These are phyloP conservation scores for Monosporascus sp. DNA, from an alignment of 2,329 filamentous ascomycete species.

Conservation along the genomic window DNA sequence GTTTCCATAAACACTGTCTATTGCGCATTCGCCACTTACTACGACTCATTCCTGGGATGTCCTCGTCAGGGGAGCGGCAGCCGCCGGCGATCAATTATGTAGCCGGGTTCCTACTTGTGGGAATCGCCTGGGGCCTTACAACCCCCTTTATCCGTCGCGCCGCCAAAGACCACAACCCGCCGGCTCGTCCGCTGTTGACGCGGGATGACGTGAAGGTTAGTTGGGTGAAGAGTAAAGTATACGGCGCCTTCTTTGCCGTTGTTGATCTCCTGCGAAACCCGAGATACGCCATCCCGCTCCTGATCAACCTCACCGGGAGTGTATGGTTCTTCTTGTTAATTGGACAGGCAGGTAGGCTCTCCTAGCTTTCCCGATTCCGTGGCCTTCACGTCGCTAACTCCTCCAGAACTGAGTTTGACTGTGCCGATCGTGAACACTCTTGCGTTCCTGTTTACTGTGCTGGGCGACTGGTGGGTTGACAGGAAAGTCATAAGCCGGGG, in stretches of 20 bases:
- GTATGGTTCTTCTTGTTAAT: conserved; percentile 96
- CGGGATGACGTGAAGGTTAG: conserved; percentile 47
- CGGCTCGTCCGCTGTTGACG: conserved; percentile 51
- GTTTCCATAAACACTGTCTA: too few relatives aligned
- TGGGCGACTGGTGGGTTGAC: conserved; percentile 94
- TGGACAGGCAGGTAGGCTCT: conserved; percentile 73
- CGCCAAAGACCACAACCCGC: conserved; percentile 67
- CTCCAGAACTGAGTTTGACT: conserved; percentile 78
- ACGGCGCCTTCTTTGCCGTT: conserved; percentile 67
- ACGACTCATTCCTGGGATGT: neutral
- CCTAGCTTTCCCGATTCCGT: conserved; percentile 1
- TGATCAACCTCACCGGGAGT: conserved; percentile 87
- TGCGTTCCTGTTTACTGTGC: conserved; percentile 91
- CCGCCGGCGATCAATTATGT: conserved; percentile 73
- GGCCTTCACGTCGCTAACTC: conserved; percentile 6
- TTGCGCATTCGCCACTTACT: neutral
- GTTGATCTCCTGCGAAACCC: conserved; percentile 75
- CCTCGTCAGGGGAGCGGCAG: conserved; percentile 15
- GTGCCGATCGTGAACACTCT: conserved; percentile 93
- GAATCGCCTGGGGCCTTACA: conserved; percentile 87
- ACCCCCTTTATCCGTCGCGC: conserved; percentile 89
- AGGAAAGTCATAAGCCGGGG: conserved; percentile 81
- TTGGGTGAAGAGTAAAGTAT: conserved; percentile 58
- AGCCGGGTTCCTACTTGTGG: conserved; percentile 84
- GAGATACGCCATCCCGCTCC: conserved; percentile 75